phyloP scores from a whole-genome alignment of 352 stramenopile genomes.

The Salisapilia sapeloensis region DNA sequence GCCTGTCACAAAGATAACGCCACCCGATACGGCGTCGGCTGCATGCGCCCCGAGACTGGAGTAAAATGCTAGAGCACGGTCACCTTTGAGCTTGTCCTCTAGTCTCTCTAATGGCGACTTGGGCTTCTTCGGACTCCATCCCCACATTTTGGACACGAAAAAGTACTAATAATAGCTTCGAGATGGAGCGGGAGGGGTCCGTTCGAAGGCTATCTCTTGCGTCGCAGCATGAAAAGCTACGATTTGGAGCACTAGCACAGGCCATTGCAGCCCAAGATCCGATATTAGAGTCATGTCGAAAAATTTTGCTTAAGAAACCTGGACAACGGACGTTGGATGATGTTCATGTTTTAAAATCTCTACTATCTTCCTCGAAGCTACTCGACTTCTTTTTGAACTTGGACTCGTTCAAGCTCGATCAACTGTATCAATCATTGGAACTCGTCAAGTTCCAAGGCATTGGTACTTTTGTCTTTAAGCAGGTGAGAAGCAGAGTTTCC shows the following conservation, averaged over 20 bases:
- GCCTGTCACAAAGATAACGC: constrained; percentile 24
- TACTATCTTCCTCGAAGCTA: constrained; percentile 51
- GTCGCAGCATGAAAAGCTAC: constrained; percentile 18
- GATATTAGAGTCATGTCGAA: neutral
- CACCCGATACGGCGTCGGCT: constrained; percentile 25
- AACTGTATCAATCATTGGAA: constrained; percentile 59
- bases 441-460: constrained; percentile 22
- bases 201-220: constrained; percentile 21
- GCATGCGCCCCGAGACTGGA: constrained; percentile 16
- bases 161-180: neutral
- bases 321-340: constrained; percentile 34
- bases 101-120: constrained; percentile 5
- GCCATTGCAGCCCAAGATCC: constrained; percentile 5
- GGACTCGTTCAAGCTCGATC: constrained; percentile 63
- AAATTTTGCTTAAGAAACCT: neutral
- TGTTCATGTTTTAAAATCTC: constrained; percentile 58
- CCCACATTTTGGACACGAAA: constrained; percentile 1
- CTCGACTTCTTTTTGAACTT: constrained; percentile 71
- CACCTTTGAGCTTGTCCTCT: constrained; percentile 12
- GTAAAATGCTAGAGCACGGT: constrained; percentile 24
- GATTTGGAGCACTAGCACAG: constrained; percentile 17
- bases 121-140: constrained; percentile 4
- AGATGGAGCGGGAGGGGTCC: neutral
- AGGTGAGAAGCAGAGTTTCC: constrained; percentile 9
- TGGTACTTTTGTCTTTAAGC: constrained; percentile 34